Conservation (phyloP, 2,329 filamentous ascomycete genomes). For the Pseudogymnoascus sp. region DNA sequence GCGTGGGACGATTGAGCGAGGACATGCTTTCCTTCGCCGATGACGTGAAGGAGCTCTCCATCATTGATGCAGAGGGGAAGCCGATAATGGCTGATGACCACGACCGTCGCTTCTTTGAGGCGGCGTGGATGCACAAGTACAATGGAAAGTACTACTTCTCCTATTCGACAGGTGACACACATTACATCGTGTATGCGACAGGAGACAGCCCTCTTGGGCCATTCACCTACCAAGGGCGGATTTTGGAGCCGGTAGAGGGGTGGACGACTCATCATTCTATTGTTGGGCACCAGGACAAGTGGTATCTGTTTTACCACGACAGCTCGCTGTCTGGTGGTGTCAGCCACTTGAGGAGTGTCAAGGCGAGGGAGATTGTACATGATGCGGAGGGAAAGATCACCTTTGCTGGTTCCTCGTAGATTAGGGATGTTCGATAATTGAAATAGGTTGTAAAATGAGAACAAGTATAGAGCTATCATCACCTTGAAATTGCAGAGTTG, state of each 20-base stretch:
- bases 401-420: not conserved
- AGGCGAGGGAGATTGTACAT: constrained; percentile 30
- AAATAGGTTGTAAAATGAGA: not conserved
- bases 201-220: constrained; percentile 60
- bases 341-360: constrained; percentile 65
- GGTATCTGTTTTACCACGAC: constrained; percentile 74
- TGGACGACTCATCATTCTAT: constrained; percentile 81
- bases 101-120: constrained; percentile 71
- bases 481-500: not conserved
- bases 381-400: constrained; percentile 1
- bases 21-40: constrained; percentile 59
- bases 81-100: constrained; percentile 61
- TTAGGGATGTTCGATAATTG: not conserved
- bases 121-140: constrained; percentile 72
- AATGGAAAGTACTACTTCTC: constrained; percentile 65
- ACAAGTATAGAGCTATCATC: not conserved
- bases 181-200: constrained; percentile 64
- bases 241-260: constrained; percentile 68
- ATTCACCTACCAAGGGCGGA: constrained; percentile 64
- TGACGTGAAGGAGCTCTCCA: constrained; percentile 52
- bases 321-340: constrained; percentile 60
- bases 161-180: constrained; percentile 72
- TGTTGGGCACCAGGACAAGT: constrained; percentile 63
- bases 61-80: constrained; percentile 55
- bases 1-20: constrained; percentile 55